Evolutionary conservation across 1,139 yeast genomes (phyloP).

Genomic region (Chernovozyma sophiae-reginae): DNA sequence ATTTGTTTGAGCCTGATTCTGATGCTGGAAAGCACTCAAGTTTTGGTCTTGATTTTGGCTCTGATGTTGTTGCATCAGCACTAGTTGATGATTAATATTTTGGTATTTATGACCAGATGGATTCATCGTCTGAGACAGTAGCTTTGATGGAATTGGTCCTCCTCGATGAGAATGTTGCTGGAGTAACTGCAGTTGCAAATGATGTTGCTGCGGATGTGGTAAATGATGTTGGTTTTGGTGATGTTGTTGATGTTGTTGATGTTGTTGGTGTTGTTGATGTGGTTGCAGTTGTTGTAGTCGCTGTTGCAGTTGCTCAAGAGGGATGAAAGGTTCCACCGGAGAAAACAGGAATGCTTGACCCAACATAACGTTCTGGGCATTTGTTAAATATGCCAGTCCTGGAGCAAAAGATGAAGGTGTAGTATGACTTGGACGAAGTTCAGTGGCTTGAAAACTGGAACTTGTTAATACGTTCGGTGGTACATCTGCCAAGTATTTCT

Average conservation of each 20-base stretch:
- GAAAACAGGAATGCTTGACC: not conserved
- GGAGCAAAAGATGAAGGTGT: constrained; percentile 4
- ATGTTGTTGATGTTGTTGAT: constrained; percentile 4
- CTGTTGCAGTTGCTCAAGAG: not conserved
- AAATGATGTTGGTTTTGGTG: not conserved
- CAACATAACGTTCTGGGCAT: constrained; percentile 1
- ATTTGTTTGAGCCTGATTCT: too few species aligned
- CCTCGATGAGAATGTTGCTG: not conserved
- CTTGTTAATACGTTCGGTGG: constrained; percentile 22
- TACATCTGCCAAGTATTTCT: constrained; percentile 69
- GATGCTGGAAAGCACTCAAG: not conserved
- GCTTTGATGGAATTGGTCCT: not conserved
- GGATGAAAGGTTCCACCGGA: constrained; percentile 1
- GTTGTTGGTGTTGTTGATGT: constrained; percentile 2
- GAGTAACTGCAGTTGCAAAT: constrained; percentile 7
- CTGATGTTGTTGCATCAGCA: not conserved
- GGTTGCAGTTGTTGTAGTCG: not conserved
- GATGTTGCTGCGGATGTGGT: constrained; percentile 4
- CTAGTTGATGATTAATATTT: not conserved
- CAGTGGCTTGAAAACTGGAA: constrained; percentile 6
- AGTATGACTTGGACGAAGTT: constrained; percentile 5
- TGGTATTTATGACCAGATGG: too few species aligned
- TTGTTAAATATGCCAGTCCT: not conserved
- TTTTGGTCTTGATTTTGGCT: not conserved
- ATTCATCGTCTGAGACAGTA: not conserved